Conservation (phyloP, 257 asterid species). For the Linderniella brevidens region DNA sequence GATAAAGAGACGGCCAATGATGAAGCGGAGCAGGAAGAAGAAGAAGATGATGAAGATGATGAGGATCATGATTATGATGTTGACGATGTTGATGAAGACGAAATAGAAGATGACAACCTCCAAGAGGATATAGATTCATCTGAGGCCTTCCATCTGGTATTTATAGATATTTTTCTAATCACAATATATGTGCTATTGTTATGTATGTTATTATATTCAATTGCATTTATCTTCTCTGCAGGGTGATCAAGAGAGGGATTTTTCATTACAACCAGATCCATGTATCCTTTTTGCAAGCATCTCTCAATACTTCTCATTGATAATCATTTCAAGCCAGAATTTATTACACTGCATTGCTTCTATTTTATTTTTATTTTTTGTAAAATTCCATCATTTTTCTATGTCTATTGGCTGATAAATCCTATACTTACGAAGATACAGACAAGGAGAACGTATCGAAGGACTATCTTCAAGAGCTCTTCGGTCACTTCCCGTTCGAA, state of each 20-base stretch:
- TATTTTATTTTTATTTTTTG: neutral
- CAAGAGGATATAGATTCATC: constrained; percentile 5
- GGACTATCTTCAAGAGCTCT: constrained; percentile 71
- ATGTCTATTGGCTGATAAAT: constrained; percentile 7
- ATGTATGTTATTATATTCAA: constrained; percentile 8
- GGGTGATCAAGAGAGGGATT: constrained; percentile 36
- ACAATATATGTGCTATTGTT: neutral
- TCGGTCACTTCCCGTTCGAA: constrained; percentile 56
- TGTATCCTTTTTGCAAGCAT: constrained; percentile 65
- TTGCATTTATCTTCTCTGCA: constrained; percentile 11
- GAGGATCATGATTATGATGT: constrained; percentile 36
- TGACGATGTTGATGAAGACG: constrained; percentile 48
- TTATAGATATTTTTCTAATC: neutral
- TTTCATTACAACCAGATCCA: constrained; percentile 23
- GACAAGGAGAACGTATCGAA: constrained; percentile 50
- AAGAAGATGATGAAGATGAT: constrained; percentile 49
- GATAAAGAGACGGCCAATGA: constrained; percentile 31
- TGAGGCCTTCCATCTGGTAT: neutral
- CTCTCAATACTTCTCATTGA: constrained; percentile 3
- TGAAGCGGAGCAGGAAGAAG: constrained; percentile 41
- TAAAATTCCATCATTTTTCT: neutral
- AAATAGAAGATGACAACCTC: constrained; percentile 33
- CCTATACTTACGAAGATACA: constrained; percentile 37
- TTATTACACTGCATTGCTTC: neutral
- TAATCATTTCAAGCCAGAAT: neutral